Conservation (phyloP, 768 basidiomycete species). For the Auricularia cornea region DNA sequence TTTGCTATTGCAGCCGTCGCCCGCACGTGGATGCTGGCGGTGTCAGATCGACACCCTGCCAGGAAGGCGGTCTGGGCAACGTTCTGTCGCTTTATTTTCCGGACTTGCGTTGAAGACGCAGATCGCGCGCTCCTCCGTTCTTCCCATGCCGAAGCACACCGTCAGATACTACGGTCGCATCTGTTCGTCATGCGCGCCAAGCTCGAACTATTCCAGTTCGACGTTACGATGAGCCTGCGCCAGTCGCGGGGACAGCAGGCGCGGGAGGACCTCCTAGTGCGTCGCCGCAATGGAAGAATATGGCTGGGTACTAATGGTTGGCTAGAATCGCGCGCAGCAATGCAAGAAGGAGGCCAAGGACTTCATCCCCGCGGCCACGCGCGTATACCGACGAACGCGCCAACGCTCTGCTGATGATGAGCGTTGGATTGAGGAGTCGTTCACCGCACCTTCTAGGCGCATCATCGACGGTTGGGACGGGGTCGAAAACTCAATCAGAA, state of each 20-base stretch:
- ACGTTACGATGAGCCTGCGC: slow-evolving; percentile 27
- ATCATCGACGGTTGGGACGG: slow-evolving; percentile 42
- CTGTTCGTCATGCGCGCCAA: slow-evolving; percentile 37
- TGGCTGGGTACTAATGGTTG: not conserved
- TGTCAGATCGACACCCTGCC: slow-evolving; percentile 15
- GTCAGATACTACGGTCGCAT: slow-evolving; percentile 40
- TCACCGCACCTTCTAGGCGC: slow-evolving; percentile 24
- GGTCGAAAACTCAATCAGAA: slow-evolving; percentile 31
- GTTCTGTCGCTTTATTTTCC: slow-evolving; percentile 39
- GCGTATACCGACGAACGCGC: slow-evolving; percentile 14
- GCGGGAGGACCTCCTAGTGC: slow-evolving; percentile 14
- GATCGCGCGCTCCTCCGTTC: slow-evolving; percentile 39
- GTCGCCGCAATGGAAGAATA: not conserved
- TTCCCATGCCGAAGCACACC: slow-evolving; percentile 39
- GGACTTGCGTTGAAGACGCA: slow-evolving; percentile 40
- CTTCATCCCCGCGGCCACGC: slow-evolving; percentile 1
- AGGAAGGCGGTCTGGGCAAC: slow-evolving; percentile 35
- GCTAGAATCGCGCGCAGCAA: slow-evolving; percentile 12
- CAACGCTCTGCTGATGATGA: slow-evolving; percentile 11
- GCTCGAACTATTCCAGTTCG: slow-evolving; percentile 45
- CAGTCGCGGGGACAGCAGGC: slow-evolving; percentile 12
- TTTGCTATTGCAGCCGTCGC: slow-evolving; percentile 42
- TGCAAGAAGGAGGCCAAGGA: slow-evolving; percentile 5
- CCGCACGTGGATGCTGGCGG: slow-evolving; percentile 30
- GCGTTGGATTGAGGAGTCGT: slow-evolving; percentile 40